Percentiles rank a stretch among this genome's conserved stretches.
Conservation (phyloP, 208 protist genomes). For the Trypanosoma caninum region DNA sequence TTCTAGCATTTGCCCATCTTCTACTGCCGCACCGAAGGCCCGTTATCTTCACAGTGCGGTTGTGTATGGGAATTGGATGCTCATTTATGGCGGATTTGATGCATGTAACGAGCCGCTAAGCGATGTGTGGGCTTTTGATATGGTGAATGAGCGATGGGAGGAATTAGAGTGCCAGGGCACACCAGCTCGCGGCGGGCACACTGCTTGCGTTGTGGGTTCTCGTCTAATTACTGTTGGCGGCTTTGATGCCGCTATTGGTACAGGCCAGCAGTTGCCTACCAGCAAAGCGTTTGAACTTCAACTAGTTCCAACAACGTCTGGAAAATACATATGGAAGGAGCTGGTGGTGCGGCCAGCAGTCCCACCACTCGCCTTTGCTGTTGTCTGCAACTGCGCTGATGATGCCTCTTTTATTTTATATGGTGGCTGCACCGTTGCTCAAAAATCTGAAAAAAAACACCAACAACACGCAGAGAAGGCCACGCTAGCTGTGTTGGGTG, state of each 20-base stretch:
- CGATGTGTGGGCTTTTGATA: slow-evolving; percentile 83
- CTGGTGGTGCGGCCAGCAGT: slow-evolving; percentile 33
- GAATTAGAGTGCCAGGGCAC: slow-evolving; percentile 38
- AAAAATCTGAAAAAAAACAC: slow-evolving; percentile 11
- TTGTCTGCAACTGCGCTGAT: slow-evolving; percentile 65
- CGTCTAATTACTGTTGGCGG: slow-evolving; percentile 76
- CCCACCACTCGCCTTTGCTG: slow-evolving; percentile 61
- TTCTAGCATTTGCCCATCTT: slow-evolving; percentile 31
- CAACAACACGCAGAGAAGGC: slow-evolving; percentile 3
- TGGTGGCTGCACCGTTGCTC: slow-evolving; percentile 52
- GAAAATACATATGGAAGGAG: slow-evolving; percentile 57
- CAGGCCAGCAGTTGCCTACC: neutral
- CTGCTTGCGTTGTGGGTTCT: slow-evolving; percentile 63
- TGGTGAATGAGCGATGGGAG: slow-evolving; percentile 78
- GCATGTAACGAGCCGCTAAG: slow-evolving; percentile 51
- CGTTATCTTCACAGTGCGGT: slow-evolving; percentile 79
- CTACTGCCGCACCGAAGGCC: slow-evolving; percentile 16
- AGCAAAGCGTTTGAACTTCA: slow-evolving; percentile 52
- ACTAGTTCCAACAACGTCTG: slow-evolving; percentile 46
- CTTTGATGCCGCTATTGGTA: slow-evolving; percentile 50
- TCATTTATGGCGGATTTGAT: slow-evolving; percentile 81
- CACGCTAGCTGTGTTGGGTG: no score
- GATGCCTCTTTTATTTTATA: slow-evolving; percentile 71
- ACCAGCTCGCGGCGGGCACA: slow-evolving; percentile 51
- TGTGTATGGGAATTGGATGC: slow-evolving; percentile 76